These are phyloP conservation scores for Trichoderma citrinoviride DNA, from an alignment of 2,329 filamentous ascomycete genomes.

Conservation along the genomic window DNA sequence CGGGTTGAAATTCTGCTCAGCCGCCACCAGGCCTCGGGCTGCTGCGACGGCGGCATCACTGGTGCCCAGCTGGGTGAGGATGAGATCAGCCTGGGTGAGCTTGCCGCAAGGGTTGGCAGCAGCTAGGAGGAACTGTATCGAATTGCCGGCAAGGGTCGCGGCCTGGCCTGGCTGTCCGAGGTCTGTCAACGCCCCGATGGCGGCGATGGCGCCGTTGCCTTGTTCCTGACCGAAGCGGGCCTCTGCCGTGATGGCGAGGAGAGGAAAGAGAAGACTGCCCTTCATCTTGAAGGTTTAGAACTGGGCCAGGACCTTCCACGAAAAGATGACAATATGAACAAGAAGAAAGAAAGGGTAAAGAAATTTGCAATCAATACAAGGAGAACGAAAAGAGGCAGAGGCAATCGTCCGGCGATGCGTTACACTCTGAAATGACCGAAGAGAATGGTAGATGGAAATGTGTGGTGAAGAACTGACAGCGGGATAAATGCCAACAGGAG, in stretches of 20 bases:
- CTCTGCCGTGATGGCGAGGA: constrained; percentile 1
- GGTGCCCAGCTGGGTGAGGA: neutral
- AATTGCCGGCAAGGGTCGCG: neutral
- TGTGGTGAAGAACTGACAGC: neutral
- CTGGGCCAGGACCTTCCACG: neutral
- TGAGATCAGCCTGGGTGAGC: constrained; percentile 10
- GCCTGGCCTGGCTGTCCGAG: constrained; percentile 7
- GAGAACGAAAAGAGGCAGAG: neutral
- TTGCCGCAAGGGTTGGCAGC: constrained; percentile 13
- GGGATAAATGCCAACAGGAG: neutral
- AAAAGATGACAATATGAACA: neutral
- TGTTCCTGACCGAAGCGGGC: constrained; percentile 11
- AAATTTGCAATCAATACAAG: neutral
- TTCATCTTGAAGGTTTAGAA: neutral
- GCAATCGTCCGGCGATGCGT: constrained; percentile 13
- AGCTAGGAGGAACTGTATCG: constrained; percentile 7
- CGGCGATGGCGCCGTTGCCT: constrained; percentile 10
- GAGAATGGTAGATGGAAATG: neutral
- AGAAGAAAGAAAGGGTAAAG: neutral
- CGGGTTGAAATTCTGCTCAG: constrained; percentile 15
- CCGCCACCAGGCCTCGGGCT: constrained; percentile 8
- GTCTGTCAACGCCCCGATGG: neutral
- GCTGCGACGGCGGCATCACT: constrained; percentile 9
- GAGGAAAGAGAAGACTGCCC: neutral
- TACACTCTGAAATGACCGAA: constrained; percentile 1